Evolutionary conservation across 2,329 filamentous ascomycete species (phyloP), one percentile per base, ranked within the genome.

Genomic region (Daldinia sp.): DNA sequence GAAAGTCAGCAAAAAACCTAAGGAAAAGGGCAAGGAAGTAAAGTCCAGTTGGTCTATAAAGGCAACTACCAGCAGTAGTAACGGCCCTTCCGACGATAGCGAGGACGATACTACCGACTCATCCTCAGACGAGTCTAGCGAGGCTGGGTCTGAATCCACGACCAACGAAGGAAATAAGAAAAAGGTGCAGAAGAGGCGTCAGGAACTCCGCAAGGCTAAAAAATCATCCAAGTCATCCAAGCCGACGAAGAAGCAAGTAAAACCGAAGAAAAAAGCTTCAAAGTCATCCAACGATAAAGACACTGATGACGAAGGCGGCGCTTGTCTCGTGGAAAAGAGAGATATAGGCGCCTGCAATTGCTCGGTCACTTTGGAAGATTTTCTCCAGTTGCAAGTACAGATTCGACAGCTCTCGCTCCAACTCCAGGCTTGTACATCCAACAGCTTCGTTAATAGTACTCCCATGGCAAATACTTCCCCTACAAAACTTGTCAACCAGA

Each of bases 161-260:
- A n/a, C 68, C 0, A 54, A 60, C 3, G 68, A 69, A 4, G 64
- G 63, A 23, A 71, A 70, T 57, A 76, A 73, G 60, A 75, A 73
- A 61, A 68, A 67, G 17, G 25, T 54, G 5, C 50, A 66, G 23
- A 77, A 75, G 68, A 77, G 74, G 55, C 74, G 72, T 1, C 70
- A 70, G 21, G 71, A 72, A 13, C n/a, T 58, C 4, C 69, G 69
- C 9, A 76, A 74, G 47, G 19, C 64, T 29, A 77, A 73, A 63
- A 74, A 66, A 35, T 39, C 52, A 9, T 10, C 67, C 1, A 75
- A 70, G 56, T 72, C 73, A 55, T 58, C 61, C 0, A 76, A 72
- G 55, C 13, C 62, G 9, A 17, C 37, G 15, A 39, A 37, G 1
- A 77, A 74, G 66, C 41, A 52, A 0, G 6, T 50, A 43, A 75